These are phyloP conservation scores for Suillus americanus DNA, from an alignment of 768 basidiomycete species.

Conservation along the genomic window DNA sequence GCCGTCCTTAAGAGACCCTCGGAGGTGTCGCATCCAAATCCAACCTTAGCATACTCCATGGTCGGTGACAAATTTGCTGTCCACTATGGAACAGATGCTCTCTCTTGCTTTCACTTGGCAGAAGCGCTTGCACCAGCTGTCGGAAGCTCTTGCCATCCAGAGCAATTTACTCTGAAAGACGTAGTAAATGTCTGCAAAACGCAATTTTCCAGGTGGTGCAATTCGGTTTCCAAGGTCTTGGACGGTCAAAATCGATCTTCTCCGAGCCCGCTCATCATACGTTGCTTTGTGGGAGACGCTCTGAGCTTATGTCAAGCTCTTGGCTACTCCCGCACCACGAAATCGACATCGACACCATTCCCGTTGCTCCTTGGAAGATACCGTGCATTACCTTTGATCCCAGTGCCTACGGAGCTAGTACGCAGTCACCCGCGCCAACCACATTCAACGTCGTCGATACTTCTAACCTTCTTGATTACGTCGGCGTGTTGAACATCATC, in stretches of 20 bases:
- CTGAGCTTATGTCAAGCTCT: slow-evolving; percentile 29
- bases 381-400: slow-evolving; percentile 23
- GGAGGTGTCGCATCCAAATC: slow-evolving; percentile 22
- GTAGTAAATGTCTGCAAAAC: slow-evolving; percentile 7
- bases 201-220: slow-evolving; percentile 31
- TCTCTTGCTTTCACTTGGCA: slow-evolving; percentile 33
- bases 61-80: slow-evolving; percentile 22
- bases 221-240: slow-evolving; percentile 18
- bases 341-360: slow-evolving; percentile 18
- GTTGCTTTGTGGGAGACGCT: slow-evolving; percentile 31
- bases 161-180: neutral
- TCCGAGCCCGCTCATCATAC: slow-evolving; percentile 19
- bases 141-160: neutral
- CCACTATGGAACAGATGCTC: slow-evolving; percentile 31
- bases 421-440: slow-evolving; percentile 22
- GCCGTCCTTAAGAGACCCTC: slow-evolving; percentile 19
- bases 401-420: slow-evolving; percentile 17
- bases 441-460: slow-evolving; percentile 34
- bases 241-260: neutral
- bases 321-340: slow-evolving; percentile 8
- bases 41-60: slow-evolving; percentile 29
- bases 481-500: slow-evolving; percentile 30
- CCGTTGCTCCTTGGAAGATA: slow-evolving; percentile 23
- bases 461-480: slow-evolving; percentile 31
- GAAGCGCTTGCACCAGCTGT: slow-evolving; percentile 18